Evolutionary conservation across 768 basidiomycete species (phyloP).

Genomic region (Leccinellum luteum): DNA sequence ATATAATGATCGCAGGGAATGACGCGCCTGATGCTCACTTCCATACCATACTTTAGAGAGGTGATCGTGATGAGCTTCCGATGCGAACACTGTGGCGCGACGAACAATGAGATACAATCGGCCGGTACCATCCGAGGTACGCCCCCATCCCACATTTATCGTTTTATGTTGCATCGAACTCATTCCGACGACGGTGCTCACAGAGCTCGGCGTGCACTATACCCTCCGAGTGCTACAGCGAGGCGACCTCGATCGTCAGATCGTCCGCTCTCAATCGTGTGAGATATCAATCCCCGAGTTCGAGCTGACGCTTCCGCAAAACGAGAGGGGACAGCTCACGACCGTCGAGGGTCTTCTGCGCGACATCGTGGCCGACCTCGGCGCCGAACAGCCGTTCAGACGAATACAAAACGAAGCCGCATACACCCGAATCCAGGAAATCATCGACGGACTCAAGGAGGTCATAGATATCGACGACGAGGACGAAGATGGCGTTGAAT

Average conservation of each 20-base stretch:
- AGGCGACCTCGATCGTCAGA: constrained; percentile 85
- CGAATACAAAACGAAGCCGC: constrained; percentile 71
- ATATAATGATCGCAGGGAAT: constrained; percentile 58
- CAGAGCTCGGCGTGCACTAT: constrained; percentile 83
- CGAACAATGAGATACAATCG: constrained; percentile 93
- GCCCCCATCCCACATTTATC: constrained; percentile 18
- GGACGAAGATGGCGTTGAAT: constrained; percentile 33
- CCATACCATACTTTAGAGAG: constrained; percentile 93
- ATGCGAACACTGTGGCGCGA: constrained; percentile 86
- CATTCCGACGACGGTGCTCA: neutral
- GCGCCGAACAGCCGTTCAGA: constrained; percentile 79
- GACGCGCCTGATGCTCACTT: constrained; percentile 86
- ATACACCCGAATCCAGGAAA: constrained; percentile 68
- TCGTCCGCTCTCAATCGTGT: constrained; percentile 85
- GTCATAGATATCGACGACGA: constrained; percentile 62
- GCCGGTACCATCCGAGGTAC: constrained; percentile 83
- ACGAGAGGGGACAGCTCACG: constrained; percentile 86
- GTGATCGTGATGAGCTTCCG: constrained; percentile 96
- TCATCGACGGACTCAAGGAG: constrained; percentile 63
- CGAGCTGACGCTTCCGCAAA: constrained; percentile 84
- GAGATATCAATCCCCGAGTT: constrained; percentile 84
- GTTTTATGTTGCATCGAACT: too few species aligned
- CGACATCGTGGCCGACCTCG: constrained; percentile 78
- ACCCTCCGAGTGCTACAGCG: constrained; percentile 73
- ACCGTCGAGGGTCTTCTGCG: constrained; percentile 91